Evolutionary conservation across 192 early-diverging fungal genomes (phyloP), one percentile per base, ranked within the genome.

Genomic region (Coemansia sp.): DNA sequence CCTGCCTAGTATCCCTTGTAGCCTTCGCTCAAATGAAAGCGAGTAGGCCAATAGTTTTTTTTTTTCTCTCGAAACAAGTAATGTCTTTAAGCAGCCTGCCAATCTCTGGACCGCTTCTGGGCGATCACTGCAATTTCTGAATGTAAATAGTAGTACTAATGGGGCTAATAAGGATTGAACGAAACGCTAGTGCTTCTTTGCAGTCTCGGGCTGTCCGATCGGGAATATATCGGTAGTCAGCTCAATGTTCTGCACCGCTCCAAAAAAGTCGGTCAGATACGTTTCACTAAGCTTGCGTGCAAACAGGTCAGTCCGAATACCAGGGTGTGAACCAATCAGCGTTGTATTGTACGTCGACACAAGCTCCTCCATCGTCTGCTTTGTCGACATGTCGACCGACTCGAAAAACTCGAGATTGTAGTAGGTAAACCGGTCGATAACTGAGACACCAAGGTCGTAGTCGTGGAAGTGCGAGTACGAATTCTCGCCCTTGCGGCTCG

Each of bases 401-500:
- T 94, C 97, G 38, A 99, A 84, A 10, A 90, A 91, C 61, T 96
- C 92, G 49, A 99, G 64, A 60, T 95, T 93, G 63, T 91, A 95
- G 65, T 96, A 98, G 0, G 97, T 99, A 64, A 90, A 99, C 27
- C 97, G 87, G 70, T 99, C 97, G 71, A 99, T 95, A 4, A 99
- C 95, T 18, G 93, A 91, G 0, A 96, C 94, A 10, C 97, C 97
- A 58, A 99, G 86, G 41, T 99, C 97, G 19, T 73, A 73, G 77
- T 99, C 97, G 61, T 71, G 60, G 46, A 67, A 75, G 61, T 71
- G 56, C 27, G 95, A 98, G 63, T 95, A 96, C 10, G 94, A 97
- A 73, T 89, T 96, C 61, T 99, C 88, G 22, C 90, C 90, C 37
- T 87, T 83, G 42, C 83, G 54, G 57, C 88, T 90, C 21, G 92